These are phyloP conservation scores for Apiospora marii DNA, from an alignment of 2,329 filamentous ascomycete genomes.

Conservation along the genomic window DNA sequence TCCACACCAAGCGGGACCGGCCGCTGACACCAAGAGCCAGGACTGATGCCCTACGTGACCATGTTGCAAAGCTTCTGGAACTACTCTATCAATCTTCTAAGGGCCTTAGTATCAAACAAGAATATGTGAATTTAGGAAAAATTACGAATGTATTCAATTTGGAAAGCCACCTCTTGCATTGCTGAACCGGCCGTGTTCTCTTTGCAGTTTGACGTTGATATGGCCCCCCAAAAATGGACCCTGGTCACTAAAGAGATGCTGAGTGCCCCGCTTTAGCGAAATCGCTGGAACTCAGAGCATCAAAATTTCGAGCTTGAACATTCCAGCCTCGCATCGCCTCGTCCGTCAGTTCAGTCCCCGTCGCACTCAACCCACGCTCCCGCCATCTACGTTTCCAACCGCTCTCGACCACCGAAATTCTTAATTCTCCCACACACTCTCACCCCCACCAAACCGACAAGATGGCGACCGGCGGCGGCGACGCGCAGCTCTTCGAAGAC, in stretches of 20 bases:
- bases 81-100: neutral
- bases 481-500: constrained; percentile 94
- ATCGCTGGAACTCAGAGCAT: constrained; percentile 16
- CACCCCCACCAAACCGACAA: constrained; percentile 24
- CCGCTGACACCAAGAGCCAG: constrained; percentile 1
- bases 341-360: neutral
- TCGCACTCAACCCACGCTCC: constrained; percentile 3
- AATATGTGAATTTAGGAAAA: too few species aligned
- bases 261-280: constrained; percentile 9
- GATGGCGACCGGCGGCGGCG: constrained; percentile 73
- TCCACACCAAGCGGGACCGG: constrained; percentile 26
- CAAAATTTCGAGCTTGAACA: constrained; percentile 24
- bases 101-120: too few species aligned
- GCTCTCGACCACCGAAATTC: neutral
- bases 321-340: constrained; percentile 20
- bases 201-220: neutral
- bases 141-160: neutral
- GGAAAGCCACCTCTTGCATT: neutral
- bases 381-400: neutral
- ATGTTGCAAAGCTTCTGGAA: too few species aligned
- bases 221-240: constrained; percentile 9
- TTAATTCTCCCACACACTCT: neutral
- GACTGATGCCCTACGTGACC: neutral
- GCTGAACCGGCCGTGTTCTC: neutral
- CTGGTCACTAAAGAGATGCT: neutral